phyloP scores from a whole-genome alignment of 129 eudicot species.

The Cynara cardunculus region DNA sequence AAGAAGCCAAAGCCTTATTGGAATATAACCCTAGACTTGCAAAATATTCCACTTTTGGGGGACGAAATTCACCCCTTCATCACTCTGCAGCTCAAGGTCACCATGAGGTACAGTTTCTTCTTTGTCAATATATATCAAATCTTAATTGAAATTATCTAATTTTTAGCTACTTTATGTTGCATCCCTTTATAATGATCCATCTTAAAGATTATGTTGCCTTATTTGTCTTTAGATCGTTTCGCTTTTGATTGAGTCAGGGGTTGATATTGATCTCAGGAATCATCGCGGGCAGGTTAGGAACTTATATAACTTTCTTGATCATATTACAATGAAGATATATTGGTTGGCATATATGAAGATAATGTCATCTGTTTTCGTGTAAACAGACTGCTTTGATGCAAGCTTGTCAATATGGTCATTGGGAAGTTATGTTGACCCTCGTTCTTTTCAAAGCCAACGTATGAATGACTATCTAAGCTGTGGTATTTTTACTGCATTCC shows the following conservation, averaged over 20 bases:
- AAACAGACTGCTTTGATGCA: slow-evolving; percentile 98
- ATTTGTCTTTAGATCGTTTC: slow-evolving; percentile 61
- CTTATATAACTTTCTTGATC: background rate
- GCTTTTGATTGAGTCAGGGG: slow-evolving; percentile 86
- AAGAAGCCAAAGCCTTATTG: slow-evolving; percentile 91
- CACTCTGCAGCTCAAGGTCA: slow-evolving; percentile 98
- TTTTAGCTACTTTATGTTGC: background rate
- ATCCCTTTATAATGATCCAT: background rate
- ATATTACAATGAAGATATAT: background rate
- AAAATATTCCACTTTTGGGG: slow-evolving; percentile 80
- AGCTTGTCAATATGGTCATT: slow-evolving; percentile 98
- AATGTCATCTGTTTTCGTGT: slow-evolving; percentile 18
- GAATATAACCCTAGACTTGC: slow-evolving; percentile 87
- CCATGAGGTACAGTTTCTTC: slow-evolving; percentile 63
- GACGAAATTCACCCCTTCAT: slow-evolving; percentile 90
- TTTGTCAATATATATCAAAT: background rate
- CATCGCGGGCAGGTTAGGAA: slow-evolving; percentile 85
- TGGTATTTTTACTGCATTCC: slow-evolving; percentile 5
- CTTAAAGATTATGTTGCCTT: background rate
- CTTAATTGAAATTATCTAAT: background rate
- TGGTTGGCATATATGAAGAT: background rate
- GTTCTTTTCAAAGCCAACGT: slow-evolving; percentile 89
- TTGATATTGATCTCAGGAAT: slow-evolving; percentile 89
- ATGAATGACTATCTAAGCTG: slow-evolving; percentile 28
- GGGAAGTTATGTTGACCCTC: slow-evolving; percentile 96